Conservation (phyloP, 805 yeast genomes). For the Ogataea methylovora region DNA sequence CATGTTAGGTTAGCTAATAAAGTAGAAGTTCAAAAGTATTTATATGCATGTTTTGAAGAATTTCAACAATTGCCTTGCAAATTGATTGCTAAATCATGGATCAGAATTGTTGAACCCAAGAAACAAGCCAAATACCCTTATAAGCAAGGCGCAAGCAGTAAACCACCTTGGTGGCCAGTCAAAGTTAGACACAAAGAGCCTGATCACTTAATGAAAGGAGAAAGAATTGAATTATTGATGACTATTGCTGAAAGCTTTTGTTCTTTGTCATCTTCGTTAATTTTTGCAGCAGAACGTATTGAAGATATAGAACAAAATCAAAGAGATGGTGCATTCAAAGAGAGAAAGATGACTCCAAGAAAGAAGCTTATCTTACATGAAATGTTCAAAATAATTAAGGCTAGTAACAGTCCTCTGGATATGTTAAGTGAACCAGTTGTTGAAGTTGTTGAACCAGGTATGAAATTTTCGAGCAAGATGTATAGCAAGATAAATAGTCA, state of each 20-base stretch:
- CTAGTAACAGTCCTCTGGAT: not conserved
- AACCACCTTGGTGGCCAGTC: slow-evolving; percentile 70
- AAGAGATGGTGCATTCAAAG: too few species aligned
- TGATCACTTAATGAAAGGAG: slow-evolving; percentile 58
- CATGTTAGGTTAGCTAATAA: slow-evolving; percentile 12
- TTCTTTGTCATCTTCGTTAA: too few species aligned
- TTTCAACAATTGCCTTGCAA: slow-evolving; percentile 54
- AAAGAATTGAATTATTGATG: slow-evolving; percentile 44
- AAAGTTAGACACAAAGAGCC: slow-evolving; percentile 59
- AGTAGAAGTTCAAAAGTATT: slow-evolving; percentile 14
- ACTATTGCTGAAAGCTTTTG: slow-evolving; percentile 26
- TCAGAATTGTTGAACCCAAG: slow-evolving; percentile 53
- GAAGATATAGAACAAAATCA: too few species aligned
- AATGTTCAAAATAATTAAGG: slow-evolving; percentile 17
- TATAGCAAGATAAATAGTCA: slow-evolving; percentile 6
- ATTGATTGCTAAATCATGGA: slow-evolving; percentile 59
- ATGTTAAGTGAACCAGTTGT: slow-evolving; percentile 6
- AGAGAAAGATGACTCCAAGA: too few species aligned
- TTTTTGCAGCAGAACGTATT: too few species aligned
- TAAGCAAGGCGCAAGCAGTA: slow-evolving; percentile 37
- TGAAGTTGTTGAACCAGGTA: slow-evolving; percentile 23
- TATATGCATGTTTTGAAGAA: slow-evolving; percentile 25
- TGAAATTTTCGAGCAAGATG: slow-evolving; percentile 19
- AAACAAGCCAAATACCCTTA: slow-evolving; percentile 63
- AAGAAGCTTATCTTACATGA: slow-evolving; percentile 15